Percentiles rank a stretch among this genome's conserved stretches.
phyloP scores from a whole-genome alignment of 192 early-diverging fungal genomes.

The Coemansia sp. region DNA sequence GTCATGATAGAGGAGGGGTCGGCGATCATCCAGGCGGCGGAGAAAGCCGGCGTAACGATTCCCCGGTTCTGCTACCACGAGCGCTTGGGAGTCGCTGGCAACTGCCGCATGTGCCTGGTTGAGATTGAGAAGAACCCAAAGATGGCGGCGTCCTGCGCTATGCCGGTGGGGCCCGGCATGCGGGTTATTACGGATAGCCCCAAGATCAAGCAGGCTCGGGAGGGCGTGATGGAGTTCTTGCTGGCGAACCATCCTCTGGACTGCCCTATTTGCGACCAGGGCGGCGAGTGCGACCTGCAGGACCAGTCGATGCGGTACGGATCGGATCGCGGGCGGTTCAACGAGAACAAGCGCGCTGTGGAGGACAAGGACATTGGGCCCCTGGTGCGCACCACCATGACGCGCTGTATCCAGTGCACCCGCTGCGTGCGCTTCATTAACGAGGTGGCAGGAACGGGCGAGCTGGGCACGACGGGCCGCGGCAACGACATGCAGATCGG shows the following conservation, averaged over 20 bases:
- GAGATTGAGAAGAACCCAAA: constrained; percentile 97
- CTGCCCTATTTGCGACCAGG: constrained; percentile 98
- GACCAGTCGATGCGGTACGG: constrained; percentile 98
- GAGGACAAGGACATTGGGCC: constrained; percentile 98
- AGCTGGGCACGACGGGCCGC: constrained; percentile 92
- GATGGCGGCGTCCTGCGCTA: constrained; percentile 94
- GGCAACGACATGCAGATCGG: constrained; percentile 99
- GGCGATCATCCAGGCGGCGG: constrained; percentile 97
- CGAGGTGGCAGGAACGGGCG: constrained; percentile 93
- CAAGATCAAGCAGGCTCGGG: constrained; percentile 94
- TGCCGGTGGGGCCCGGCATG: constrained; percentile 98
- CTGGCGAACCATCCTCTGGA: constrained; percentile 97
- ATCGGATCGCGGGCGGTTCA: constrained; percentile 86
- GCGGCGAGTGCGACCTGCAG: constrained; percentile 98
- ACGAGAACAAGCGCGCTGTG: constrained; percentile 92
- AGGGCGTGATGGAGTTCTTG: constrained; percentile 91
- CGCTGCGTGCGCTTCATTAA: constrained; percentile 98
- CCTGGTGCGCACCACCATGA: constrained; percentile 95
- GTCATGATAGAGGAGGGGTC: constrained; percentile 89
- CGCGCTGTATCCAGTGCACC: constrained; percentile 98
- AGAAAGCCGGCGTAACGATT: constrained; percentile 84
- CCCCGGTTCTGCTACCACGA: constrained; percentile 80
- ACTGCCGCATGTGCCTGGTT: constrained; percentile 99
- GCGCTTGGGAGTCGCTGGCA: constrained; percentile 93
- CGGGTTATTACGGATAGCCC: constrained; percentile 92